These are phyloP conservation scores for Athelia sp. DNA, from an alignment of 1,284 basidiomycete genomes.

Conservation along the genomic window DNA sequence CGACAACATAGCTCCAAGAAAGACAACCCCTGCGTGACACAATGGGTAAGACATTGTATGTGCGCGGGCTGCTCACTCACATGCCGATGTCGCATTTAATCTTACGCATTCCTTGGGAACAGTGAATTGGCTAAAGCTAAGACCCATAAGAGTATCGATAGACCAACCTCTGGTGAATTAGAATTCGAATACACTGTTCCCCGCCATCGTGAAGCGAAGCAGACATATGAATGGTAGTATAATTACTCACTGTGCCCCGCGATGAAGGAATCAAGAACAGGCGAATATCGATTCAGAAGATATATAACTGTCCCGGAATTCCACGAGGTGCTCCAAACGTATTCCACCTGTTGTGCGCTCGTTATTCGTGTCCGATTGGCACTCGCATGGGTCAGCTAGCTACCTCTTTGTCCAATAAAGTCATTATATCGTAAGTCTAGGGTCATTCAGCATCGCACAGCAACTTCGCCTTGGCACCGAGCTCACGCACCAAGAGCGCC, in stretches of 20 bases:
- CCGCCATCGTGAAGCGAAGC: background rate
- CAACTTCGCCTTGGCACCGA: too few relatives aligned
- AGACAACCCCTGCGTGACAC: constrained; percentile 27
- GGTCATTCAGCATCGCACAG: too few relatives aligned
- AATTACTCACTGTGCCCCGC: constrained; percentile 26
- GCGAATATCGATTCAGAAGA: constrained; percentile 35
- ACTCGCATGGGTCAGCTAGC: background rate
- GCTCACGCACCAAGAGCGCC: too few relatives aligned
- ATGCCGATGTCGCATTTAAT: constrained; percentile 23
- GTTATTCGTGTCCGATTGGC: background rate
- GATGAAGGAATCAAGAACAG: constrained; percentile 35
- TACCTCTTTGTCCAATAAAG: constrained; percentile 36
- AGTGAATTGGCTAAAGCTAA: background rate
- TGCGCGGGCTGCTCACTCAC: constrained; percentile 16
- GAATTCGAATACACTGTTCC: constrained; percentile 21
- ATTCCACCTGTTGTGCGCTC: constrained; percentile 26
- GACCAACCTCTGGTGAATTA: constrained; percentile 22
- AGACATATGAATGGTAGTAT: background rate
- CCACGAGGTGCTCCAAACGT: constrained; percentile 31
- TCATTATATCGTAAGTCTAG: constrained; percentile 32
- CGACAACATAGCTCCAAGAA: constrained; percentile 29
- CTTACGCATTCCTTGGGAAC: constrained; percentile 26
- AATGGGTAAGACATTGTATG: background rate
- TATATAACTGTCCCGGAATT: constrained; percentile 30
- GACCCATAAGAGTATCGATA: background rate